A percentile compares a stretch with the other conserved stretches of the same genome.
phyloP scores from a whole-genome alignment of 345 rosid genomes.

The Cardamine occulta region DNA sequence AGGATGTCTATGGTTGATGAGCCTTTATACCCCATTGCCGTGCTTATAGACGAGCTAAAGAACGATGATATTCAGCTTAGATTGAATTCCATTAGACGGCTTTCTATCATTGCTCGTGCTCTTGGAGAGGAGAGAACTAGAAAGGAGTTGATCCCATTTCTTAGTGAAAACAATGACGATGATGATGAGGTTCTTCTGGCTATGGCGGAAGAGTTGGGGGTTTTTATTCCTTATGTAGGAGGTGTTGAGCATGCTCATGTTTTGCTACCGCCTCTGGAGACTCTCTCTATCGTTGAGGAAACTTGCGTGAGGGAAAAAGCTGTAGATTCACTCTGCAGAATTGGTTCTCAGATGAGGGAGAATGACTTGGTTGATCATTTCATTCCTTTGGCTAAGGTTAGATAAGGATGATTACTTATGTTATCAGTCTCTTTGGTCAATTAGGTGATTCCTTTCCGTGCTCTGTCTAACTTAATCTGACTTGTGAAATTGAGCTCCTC shows the following conservation, averaged over 20 bases:
- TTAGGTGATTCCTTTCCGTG: background rate
- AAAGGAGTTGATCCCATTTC: slow-evolving; percentile 74
- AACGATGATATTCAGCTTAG: slow-evolving; percentile 83
- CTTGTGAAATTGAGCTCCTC: background rate
- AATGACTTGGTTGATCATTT: slow-evolving; percentile 69
- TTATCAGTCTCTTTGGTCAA: background rate
- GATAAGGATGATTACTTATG: background rate
- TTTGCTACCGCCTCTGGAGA: slow-evolving; percentile 72
- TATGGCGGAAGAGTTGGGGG: slow-evolving; percentile 82
- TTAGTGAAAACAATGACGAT: slow-evolving; percentile 78
- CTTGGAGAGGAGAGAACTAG: slow-evolving; percentile 80
- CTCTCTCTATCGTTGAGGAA: slow-evolving; percentile 69
- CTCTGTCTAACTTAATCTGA: background rate
- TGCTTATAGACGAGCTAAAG: slow-evolving; percentile 75
- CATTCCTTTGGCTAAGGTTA: slow-evolving; percentile 68
- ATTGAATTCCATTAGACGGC: slow-evolving; percentile 66
- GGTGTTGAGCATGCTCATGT: slow-evolving; percentile 71
- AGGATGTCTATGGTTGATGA: slow-evolving; percentile 69
- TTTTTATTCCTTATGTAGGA: slow-evolving; percentile 76
- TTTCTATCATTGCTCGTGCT: slow-evolving; percentile 77
- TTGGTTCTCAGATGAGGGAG: slow-evolving; percentile 80
- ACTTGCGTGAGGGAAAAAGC: slow-evolving; percentile 79
- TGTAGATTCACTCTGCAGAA: slow-evolving; percentile 67
- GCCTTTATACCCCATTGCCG: slow-evolving; percentile 81
- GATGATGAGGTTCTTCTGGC: slow-evolving; percentile 83